phyloP scores from a whole-genome alignment of 169 alveolate species.

The Haemoproteus tartakovskyi region DNA sequence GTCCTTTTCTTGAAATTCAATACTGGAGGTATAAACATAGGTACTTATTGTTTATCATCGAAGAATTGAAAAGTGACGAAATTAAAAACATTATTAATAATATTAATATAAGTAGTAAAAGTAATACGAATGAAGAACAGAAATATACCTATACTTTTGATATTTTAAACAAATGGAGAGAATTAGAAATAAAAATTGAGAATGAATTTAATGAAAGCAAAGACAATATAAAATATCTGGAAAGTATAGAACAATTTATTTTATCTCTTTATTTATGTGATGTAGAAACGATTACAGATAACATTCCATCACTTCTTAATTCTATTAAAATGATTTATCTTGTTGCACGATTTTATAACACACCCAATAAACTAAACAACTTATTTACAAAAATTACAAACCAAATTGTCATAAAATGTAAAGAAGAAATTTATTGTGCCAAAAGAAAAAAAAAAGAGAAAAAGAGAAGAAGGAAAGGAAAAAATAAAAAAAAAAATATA shows the following conservation, averaged over 20 bases:
- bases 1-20: constrained; percentile 61
- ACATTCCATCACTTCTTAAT: constrained; percentile 92
- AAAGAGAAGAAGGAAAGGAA: background rate
- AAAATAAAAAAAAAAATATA: constrained; percentile 1
- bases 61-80: constrained; percentile 64
- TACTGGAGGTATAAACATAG: constrained; percentile 67
- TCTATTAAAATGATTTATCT: constrained; percentile 94
- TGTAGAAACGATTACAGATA: constrained; percentile 91
- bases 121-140: constrained; percentile 50
- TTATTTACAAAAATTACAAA: constrained; percentile 94
- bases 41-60: constrained; percentile 56
- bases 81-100: constrained; percentile 57
- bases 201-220: constrained; percentile 95
- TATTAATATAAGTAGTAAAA: constrained; percentile 35
- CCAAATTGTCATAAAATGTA: constrained; percentile 91
- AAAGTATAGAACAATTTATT: constrained; percentile 92
- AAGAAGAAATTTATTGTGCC: constrained; percentile 84
- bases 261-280: constrained; percentile 94
- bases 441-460: constrained; percentile 58
- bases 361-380: constrained; percentile 93
- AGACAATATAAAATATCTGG: constrained; percentile 94
- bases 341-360: constrained; percentile 95
- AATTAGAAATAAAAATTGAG: constrained; percentile 88
- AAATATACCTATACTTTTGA: constrained; percentile 65
- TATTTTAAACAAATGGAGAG: constrained; percentile 84